These are phyloP conservation scores for Beauveria australis DNA, from an alignment of 2,329 filamentous ascomycete genomes.

Conservation along the genomic window DNA sequence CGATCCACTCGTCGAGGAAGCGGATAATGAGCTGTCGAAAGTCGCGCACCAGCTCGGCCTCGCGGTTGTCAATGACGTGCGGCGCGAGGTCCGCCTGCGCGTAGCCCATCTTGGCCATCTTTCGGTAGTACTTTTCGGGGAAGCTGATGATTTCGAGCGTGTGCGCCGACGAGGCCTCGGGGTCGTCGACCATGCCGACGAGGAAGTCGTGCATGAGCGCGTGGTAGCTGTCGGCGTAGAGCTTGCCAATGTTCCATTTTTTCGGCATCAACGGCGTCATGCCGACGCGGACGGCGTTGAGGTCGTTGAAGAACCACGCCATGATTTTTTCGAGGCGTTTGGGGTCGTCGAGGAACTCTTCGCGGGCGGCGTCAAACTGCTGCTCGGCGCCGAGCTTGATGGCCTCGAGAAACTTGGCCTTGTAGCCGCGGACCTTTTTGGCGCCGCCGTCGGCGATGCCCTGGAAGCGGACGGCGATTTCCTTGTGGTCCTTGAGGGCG, in stretches of 20 bases:
- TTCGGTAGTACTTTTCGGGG: conserved; percentile 91
- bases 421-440: conserved; percentile 88
- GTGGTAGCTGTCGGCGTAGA: conserved; percentile 87
- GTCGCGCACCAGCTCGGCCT: conserved; percentile 82
- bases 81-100: conserved; percentile 67
- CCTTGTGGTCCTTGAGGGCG: conserved; percentile 89
- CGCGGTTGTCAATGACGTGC: conserved; percentile 83
- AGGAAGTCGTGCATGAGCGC: conserved; percentile 92
- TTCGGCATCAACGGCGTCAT: conserved; percentile 89
- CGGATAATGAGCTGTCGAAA: conserved; percentile 94
- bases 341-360: conserved; percentile 76
- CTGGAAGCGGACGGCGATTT: conserved; percentile 87
- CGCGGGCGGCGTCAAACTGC: conserved; percentile 64
- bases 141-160: conserved; percentile 90
- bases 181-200: conserved; percentile 71
- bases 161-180: conserved; percentile 75
- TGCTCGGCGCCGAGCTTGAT: conserved; percentile 65
- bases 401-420: conserved; percentile 83
- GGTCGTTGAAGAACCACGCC: conserved; percentile 96
- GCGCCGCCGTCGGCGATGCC: conserved; percentile 90
- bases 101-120: conserved; percentile 87
- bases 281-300: conserved; percentile 88
- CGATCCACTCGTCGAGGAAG: conserved; percentile 96
- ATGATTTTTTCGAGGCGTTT: conserved; percentile 76
- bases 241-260: conserved; percentile 92